Base-by-base conservation (phyloP, 163 green algal species). In the Chlamydomonas reinhardtii region DNA sequence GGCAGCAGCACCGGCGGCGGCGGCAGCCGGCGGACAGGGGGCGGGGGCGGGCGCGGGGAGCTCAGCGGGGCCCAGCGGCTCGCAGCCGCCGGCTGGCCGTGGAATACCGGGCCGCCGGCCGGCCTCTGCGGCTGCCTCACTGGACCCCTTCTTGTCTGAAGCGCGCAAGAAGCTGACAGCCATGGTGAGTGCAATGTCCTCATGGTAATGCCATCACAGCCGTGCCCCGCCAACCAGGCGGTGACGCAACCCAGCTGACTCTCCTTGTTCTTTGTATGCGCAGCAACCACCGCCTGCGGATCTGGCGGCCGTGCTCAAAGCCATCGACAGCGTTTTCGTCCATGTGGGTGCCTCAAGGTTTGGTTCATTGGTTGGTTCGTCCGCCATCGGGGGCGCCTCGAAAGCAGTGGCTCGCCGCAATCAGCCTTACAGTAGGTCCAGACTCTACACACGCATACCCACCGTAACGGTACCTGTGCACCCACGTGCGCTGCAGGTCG, bases 111-210 rank as follows among this genome's bases (percentile, higher is more conserved):
- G 39, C 27, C 72, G 39, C 17, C 11, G 14, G 14, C 72, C 39
- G 2, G 39, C 43, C 12, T 25, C 27, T 14, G 22, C 25, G 8
- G 48, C 73, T 12, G 4, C 80, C 34, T 80, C 80, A 17, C 56
- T 79, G 17, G 80, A 86, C 20, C 56, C 69, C 0, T 35, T 86
- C 32, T 35, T 86, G 0, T n/a, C 34, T 17, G 80, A 86, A 1
- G 52, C 15, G 22, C 27, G 56, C 27, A 80, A 73, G 56, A 86
- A 79, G 80, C 69, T 86, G 34, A 39, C 34, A n/a, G 56, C 31
- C 0, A 34, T 34, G 80, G 80, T 86, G 29, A 19, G 27, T 34
- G 8, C 11, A 9, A 5, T 70, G 64, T 32, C 14, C 2, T 4
- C 22, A 5, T 34, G 25, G 6, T 35, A 15, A 34, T 16, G n/a